A percentile compares a stretch with the other conserved stretches of the same genome.
Evolutionary conservation across 202 grass and related monocot genomes (phyloP).

Genomic region (Brachypodium distachyon): DNA sequence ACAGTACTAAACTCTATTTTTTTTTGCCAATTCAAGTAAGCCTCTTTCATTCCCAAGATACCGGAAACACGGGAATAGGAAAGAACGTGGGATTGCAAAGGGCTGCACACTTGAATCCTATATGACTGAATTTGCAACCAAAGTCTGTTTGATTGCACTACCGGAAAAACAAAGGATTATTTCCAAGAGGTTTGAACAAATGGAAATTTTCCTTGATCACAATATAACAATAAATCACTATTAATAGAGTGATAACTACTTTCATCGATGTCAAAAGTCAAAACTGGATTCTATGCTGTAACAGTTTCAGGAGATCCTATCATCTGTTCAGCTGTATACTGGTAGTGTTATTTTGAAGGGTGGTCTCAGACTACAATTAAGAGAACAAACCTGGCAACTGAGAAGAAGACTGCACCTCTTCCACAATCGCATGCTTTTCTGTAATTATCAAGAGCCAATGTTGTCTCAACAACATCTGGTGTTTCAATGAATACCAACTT

Average conservation of each 20-base stretch:
- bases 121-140: too few relatives aligned
- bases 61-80: too few relatives aligned
- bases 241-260: background rate
- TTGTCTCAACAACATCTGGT: constrained; percentile 91
- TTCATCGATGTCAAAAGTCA: background rate
- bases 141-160: too few relatives aligned
- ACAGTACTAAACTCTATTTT: too few relatives aligned
- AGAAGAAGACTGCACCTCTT: constrained; percentile 86
- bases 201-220: too few relatives aligned
- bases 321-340: background rate
- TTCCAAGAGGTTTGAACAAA: too few relatives aligned
- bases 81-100: too few relatives aligned
- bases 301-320: background rate
- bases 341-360: background rate
- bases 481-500: constrained; percentile 94
- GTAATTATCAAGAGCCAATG: constrained; percentile 90
- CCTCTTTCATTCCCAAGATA: too few relatives aligned
- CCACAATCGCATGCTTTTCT: constrained; percentile 86
- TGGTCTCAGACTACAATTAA: background rate
- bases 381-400: constrained; percentile 60
- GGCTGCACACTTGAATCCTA: too few relatives aligned
- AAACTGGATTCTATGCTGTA: background rate
- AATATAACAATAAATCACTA: background rate
- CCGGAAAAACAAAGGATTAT: too few relatives aligned
- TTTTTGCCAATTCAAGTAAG: too few relatives aligned